Conservation (phyloP, 306 rosid species). For the Medicago arabica region DNA sequence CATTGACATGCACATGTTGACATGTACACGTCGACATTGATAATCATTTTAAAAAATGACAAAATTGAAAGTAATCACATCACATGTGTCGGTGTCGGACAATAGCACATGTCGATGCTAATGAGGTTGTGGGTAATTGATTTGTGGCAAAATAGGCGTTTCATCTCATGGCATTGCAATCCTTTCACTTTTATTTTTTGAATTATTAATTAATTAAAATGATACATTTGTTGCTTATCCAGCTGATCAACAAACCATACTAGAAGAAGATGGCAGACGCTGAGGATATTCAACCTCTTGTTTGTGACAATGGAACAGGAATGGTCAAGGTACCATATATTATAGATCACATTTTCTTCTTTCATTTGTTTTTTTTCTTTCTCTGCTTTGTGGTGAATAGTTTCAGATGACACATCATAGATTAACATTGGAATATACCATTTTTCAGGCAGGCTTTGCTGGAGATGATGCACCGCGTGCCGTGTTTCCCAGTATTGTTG, state of each 20-base stretch:
- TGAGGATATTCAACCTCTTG: conserved; percentile 96
- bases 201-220: neutral
- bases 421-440: conserved; percentile 23
- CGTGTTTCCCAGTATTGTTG: conserved; percentile 87
- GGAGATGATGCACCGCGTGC: conserved; percentile 96
- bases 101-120: too few species aligned
- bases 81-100: too few species aligned
- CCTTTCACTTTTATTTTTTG: neutral
- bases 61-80: too few species aligned
- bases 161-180: neutral
- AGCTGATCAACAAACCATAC: conserved; percentile 39
- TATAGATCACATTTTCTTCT: neutral
- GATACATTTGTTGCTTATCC: conserved; percentile 13
- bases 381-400: neutral
- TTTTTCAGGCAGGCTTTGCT: conserved; percentile 82
- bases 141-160: too few species aligned
- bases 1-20: too few species aligned
- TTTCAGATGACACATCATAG: neutral
- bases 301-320: conserved; percentile 93
- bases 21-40: too few species aligned
- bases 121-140: too few species aligned
- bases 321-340: conserved; percentile 70
- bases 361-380: neutral
- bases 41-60: too few species aligned
- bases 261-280: conserved; percentile 89